A percentile compares a stretch with the other conserved stretches of the same genome.
Evolutionary conservation across 2,329 filamentous ascomycete species (phyloP).

Genomic region (Neophaeococcomyces mojaviensis): DNA sequence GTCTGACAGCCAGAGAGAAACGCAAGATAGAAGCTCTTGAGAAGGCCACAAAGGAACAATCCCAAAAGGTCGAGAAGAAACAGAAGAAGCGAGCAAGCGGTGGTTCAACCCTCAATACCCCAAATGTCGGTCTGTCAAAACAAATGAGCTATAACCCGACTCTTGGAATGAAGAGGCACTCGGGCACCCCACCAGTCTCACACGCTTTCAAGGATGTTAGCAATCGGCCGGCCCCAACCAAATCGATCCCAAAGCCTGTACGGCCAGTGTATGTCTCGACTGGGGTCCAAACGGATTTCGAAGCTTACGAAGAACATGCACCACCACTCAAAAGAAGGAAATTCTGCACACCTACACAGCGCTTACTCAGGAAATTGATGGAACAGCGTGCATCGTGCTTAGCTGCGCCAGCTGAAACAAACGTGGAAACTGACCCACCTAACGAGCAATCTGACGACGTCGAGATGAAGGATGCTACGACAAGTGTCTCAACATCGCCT

Average conservation of each 20-base stretch:
- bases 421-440: constrained; percentile 10
- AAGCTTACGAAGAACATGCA: constrained; percentile 30
- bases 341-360: constrained; percentile 36
- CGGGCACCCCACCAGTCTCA: constrained; percentile 3
- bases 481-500: constrained; percentile 20
- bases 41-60: constrained; percentile 52
- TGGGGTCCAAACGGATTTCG: constrained; percentile 37
- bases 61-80: constrained; percentile 47
- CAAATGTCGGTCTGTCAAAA: constrained; percentile 31
- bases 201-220: constrained; percentile 1
- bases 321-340: constrained; percentile 23
- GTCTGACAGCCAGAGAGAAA: constrained; percentile 55
- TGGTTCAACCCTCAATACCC: constrained; percentile 46
- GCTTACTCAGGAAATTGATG: constrained; percentile 36
- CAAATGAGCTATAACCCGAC: constrained; percentile 9
- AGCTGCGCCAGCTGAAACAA: constrained; percentile 14
- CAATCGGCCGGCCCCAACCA: constrained; percentile 1
- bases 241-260: neutral
- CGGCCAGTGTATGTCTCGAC: constrained; percentile 33
- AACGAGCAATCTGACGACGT: constrained; percentile 29
- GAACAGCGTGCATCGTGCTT: constrained; percentile 29
- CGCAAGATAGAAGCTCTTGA: constrained; percentile 57
- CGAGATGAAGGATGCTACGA: constrained; percentile 40
- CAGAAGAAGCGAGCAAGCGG: constrained; percentile 52
- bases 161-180: neutral